Conservation (phyloP, 164 flowering plant genomes). For the Amborella trichopoda region DNA sequence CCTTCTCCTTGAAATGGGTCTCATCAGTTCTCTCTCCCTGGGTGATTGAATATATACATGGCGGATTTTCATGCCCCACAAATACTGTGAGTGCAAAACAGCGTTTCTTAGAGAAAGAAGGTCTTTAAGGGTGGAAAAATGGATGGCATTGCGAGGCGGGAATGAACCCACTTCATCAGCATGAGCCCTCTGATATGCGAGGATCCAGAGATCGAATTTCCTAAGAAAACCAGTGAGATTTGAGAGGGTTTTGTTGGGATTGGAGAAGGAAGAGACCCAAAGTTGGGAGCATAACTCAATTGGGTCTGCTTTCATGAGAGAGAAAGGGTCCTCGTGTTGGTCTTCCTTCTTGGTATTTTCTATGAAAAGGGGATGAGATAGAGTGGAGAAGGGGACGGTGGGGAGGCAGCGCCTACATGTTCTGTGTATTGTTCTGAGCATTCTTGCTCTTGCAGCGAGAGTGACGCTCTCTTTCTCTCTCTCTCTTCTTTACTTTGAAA, state of each 20-base stretch:
- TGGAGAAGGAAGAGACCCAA: constrained; percentile 40
- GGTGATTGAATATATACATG: constrained; percentile 47
- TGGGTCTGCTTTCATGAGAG: constrained; percentile 77
- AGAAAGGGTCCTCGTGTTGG: constrained; percentile 37
- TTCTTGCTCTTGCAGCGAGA: too few relatives aligned
- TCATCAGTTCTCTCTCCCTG: constrained; percentile 27
- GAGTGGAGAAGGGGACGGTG: too few relatives aligned
- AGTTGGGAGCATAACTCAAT: constrained; percentile 53
- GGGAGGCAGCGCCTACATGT: too few relatives aligned
- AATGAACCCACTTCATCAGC: constrained; percentile 74
- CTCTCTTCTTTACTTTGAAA: too few relatives aligned
- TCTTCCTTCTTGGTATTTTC: too few relatives aligned
- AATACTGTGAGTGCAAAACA: constrained; percentile 38
- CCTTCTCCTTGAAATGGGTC: constrained; percentile 34
- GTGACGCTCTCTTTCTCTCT: too few relatives aligned
- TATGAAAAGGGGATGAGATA: too few relatives aligned
- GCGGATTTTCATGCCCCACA: constrained; percentile 39
- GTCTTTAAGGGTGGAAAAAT: constrained; percentile 30
- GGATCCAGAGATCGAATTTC: constrained; percentile 84
- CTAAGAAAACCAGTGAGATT: constrained; percentile 79
- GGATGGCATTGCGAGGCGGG: constrained; percentile 70
- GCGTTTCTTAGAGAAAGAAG: constrained; percentile 61
- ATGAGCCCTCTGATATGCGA: constrained; percentile 82
- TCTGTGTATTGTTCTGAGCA: too few relatives aligned
- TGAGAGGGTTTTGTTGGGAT: constrained; percentile 27